A percentile compares a stretch with the other conserved stretches of the same genome.
phyloP scores from a whole-genome alignment of 495 filamentous ascomycete species.

The Annulohypoxylon moriforme region DNA sequence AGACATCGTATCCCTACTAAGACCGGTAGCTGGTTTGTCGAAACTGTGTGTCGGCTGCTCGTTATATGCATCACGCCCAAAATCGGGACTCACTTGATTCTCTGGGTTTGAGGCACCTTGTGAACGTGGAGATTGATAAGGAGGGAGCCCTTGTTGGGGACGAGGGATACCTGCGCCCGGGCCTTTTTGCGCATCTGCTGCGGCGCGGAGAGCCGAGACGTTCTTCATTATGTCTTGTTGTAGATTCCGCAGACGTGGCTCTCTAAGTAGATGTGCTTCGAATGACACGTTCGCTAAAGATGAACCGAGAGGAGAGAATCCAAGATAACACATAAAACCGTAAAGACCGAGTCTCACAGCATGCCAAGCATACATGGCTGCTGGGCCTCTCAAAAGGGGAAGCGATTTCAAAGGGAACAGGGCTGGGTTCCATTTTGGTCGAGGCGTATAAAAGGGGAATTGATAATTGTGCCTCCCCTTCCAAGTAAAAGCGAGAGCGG shows the following conservation, averaged over 20 bases:
- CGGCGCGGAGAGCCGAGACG: neutral
- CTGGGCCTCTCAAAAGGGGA: neutral
- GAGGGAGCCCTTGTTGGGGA: too few species aligned
- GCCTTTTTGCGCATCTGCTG: neutral
- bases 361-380: constrained; percentile 30
- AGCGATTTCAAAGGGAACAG: constrained; percentile 31
- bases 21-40: neutral
- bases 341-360: neutral
- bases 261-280: neutral
- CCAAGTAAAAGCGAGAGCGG: neutral
- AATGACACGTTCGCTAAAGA: constrained; percentile 23
- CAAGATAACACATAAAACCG: neutral
- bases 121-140: neutral
- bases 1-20: neutral
- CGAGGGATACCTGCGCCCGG: neutral
- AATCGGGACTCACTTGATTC: constrained; percentile 12
- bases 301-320: neutral
- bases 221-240: constrained; percentile 26
- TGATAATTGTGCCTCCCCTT: constrained; percentile 5
- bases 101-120: constrained; percentile 4
- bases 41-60: constrained; percentile 2
- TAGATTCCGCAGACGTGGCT: constrained; percentile 26
- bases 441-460: constrained; percentile 44
- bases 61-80: constrained; percentile 9
- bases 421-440: constrained; percentile 4